These are phyloP conservation scores for Monosporascus sp. DNA, from an alignment of 2,329 filamentous ascomycete genomes.

Conservation along the genomic window DNA sequence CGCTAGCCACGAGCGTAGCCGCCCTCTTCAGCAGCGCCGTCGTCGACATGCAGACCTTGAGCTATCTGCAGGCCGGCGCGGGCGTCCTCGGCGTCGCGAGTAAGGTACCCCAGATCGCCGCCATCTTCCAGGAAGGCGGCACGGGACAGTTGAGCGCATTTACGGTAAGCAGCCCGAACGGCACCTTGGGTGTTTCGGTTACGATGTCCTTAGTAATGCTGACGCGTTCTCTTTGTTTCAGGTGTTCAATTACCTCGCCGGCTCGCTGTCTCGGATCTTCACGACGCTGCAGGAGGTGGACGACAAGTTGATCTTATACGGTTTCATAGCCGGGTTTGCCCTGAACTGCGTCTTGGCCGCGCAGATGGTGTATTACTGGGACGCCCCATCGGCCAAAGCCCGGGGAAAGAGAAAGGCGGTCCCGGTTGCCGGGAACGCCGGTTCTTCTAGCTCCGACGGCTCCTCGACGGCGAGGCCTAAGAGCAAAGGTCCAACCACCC, in stretches of 20 bases:
- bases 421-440: constrained; percentile 11
- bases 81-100: constrained; percentile 78
- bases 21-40: constrained; percentile 64
- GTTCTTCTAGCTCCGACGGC: constrained; percentile 16
- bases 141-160: constrained; percentile 97
- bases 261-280: constrained; percentile 91
- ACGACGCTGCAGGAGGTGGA: constrained; percentile 97
- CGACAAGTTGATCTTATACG: constrained; percentile 92
- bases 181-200: neutral
- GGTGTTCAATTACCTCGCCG: constrained; percentile 97
- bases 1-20: constrained; percentile 62
- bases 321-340: constrained; percentile 85
- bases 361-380: constrained; percentile 98
- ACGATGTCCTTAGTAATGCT: constrained; percentile 2
- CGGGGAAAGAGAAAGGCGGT: constrained; percentile 35
- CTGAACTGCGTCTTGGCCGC: constrained; percentile 80
- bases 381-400: constrained; percentile 47
- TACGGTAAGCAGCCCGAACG: constrained; percentile 56
- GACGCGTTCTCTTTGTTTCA: constrained; percentile 29
- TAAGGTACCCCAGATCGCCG: constrained; percentile 89
- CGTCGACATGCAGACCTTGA: constrained; percentile 61
- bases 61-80: constrained; percentile 76
- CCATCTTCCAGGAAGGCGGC: constrained; percentile 77
- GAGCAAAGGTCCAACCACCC: constrained; percentile 36
- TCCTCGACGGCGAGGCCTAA: constrained; percentile 25